These are phyloP conservation scores for Xylaria digitata DNA, from an alignment of 2,329 filamentous ascomycete species.

Conservation along the genomic window DNA sequence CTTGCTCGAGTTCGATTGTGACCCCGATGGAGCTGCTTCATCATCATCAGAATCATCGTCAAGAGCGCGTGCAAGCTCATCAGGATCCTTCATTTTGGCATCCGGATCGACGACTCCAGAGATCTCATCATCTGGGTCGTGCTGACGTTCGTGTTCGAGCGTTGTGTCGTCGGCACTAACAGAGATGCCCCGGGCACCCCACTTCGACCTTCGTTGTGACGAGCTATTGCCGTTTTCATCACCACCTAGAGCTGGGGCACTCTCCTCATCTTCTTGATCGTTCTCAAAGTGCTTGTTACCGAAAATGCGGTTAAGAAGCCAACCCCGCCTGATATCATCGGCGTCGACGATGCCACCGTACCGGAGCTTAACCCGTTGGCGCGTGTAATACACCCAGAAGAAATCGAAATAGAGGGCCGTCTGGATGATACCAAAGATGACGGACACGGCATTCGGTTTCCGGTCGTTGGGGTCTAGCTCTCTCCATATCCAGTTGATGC, in stretches of 20 bases:
- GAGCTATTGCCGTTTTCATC: conserved; percentile 45
- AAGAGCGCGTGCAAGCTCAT: conserved; percentile 70
- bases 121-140: conserved; percentile 56
- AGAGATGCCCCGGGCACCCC: conserved; percentile 73
- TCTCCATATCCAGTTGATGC: conserved; percentile 88
- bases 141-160: conserved; percentile 58
- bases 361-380: conserved; percentile 92
- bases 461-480: conserved; percentile 68
- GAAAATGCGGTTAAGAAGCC: conserved; percentile 83
- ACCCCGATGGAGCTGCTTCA: conserved; percentile 42
- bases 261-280: conserved; percentile 71
- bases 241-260: conserved; percentile 59
- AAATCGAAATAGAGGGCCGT: conserved; percentile 93
- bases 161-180: conserved; percentile 73
- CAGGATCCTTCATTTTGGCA: conserved; percentile 74
- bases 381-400: conserved; percentile 94
- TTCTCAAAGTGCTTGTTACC: conserved; percentile 65
- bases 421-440: conserved; percentile 89
- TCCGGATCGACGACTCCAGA: conserved; percentile 65
- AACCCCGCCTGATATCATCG: conserved; percentile 86
- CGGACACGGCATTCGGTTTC: conserved; percentile 75
- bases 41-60: conserved; percentile 65
- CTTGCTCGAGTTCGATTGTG: conserved; percentile 36
- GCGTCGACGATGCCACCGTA: conserved; percentile 89
- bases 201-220: conserved; percentile 61